Base-by-base conservation (phyloP, 352 stramenopile species). In the Phytopythium cucurbitacearum region DNA sequence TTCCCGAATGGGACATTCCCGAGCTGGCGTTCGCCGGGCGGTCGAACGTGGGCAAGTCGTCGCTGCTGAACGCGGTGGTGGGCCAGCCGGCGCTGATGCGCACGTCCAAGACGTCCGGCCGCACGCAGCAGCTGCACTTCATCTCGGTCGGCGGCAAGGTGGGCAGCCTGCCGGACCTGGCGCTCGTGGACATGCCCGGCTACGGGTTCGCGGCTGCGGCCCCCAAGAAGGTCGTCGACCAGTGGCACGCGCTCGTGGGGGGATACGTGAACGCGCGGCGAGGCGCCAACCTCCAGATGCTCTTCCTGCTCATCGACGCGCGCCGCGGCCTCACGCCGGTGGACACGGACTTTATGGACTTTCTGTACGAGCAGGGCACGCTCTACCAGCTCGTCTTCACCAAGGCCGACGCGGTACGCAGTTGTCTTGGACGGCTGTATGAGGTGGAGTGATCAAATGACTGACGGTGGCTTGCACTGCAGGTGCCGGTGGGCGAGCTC, bases 301-400 rank as follows among this genome's bases (percentile, higher is more conserved):
- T 81, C 8, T 86, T 88, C 57, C 52, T 96, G 42, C 62, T 95
- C 15, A 71, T 96, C 41, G 88, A 97, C 59, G 73, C 72, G 34
- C 71, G 88, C 33, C 76, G 87, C 7, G 91, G 91, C 9, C 59
- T 97, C 39, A 72, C 73, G 16, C 61, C 73, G 32, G 71, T 90
- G 5, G 90, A 97, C 51, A 59, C 85, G 38, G 80, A 96, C 52
- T 96, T 96, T 57, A 91, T 96, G 79, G 77, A 91, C 56, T 85
- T 89, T 46, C 57, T 97, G 40, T 79, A 94, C 43, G 68, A 82
- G 11, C 67, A 93, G n/a, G 81, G 73, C 4, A 73, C 85, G 21
- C 58, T 87, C 38, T 97, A 97, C 65, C 87, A 96, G 50, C 71
- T 97, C 21, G 84, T 97, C 35, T 86, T 97, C 52, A 97, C 89